Evolutionary conservation across 139 green algal species (phyloP).

Genomic region (Chlorella sorokiniana): DNA sequence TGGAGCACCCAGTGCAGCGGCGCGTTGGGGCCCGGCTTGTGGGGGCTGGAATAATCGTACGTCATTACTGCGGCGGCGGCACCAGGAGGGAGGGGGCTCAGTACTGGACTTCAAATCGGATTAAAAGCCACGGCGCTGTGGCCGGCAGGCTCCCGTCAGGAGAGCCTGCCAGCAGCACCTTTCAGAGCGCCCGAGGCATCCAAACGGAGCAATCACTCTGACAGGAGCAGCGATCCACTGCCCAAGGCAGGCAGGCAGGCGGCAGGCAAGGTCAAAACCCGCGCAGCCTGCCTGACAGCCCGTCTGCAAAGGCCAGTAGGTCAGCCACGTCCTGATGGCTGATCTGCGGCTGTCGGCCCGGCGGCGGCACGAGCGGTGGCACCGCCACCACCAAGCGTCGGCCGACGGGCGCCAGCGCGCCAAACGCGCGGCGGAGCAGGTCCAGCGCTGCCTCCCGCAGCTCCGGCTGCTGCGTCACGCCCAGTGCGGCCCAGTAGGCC

Average conservation of each 20-base stretch:
- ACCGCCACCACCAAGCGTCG: conserved; percentile 51
- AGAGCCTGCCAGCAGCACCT: too few species aligned
- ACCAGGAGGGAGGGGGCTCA: neutral
- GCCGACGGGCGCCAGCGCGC: neutral
- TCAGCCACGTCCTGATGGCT: conserved; percentile 7
- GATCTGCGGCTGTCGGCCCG: neutral
- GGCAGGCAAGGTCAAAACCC: neutral
- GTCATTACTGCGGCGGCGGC: conserved; percentile 35
- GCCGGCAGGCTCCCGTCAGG: too few species aligned
- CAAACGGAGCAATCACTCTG: too few species aligned
- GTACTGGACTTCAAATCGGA: too few species aligned
- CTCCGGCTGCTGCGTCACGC: conserved; percentile 30
- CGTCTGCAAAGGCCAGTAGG: conserved; percentile 21
- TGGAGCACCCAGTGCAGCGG: conserved; percentile 52
- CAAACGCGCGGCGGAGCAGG: conserved; percentile 36
- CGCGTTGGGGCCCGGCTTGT: conserved; percentile 47
- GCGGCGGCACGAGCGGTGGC: conserved; percentile 37
- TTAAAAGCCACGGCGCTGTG: too few species aligned
- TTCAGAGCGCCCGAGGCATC: too few species aligned
- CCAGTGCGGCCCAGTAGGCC: conserved; percentile 39
- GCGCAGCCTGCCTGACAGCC: conserved; percentile 1
- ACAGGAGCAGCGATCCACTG: too few species aligned
- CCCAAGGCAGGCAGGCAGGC: neutral
- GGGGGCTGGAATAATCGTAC: conserved; percentile 20
- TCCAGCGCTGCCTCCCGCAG: conserved; percentile 25